Percentiles rank a stretch among this genome's conserved stretches.
Evolutionary conservation across 2,329 filamentous ascomycete genomes (phyloP).

Genomic region (Gaeumannomyces sp.): DNA sequence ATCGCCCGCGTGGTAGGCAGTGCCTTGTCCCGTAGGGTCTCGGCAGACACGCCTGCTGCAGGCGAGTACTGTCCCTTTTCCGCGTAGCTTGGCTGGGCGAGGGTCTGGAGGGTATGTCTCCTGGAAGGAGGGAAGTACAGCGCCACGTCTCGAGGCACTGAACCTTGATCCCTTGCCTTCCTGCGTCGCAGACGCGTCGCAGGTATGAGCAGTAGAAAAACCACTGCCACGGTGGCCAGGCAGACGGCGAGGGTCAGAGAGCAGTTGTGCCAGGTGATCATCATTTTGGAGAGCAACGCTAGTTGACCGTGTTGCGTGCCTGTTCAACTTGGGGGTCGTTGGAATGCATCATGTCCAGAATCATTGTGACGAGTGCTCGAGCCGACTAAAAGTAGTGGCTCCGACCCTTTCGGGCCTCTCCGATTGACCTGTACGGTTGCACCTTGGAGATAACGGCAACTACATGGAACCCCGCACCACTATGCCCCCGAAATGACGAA

Average conservation of each 20-base stretch:
- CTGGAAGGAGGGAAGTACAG: slow-evolving; percentile 3
- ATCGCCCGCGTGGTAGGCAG: slow-evolving; percentile 17
- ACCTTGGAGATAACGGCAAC: too few relatives aligned
- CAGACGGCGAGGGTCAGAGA: not conserved
- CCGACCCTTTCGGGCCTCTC: too few relatives aligned
- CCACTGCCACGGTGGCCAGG: not conserved
- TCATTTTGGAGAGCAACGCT: too few relatives aligned
- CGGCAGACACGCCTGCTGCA: not conserved
- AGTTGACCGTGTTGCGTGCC: too few relatives aligned
- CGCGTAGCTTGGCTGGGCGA: not conserved
- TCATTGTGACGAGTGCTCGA: too few relatives aligned
- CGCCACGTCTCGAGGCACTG: not conserved
- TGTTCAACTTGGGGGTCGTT: too few relatives aligned
- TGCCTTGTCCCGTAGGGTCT: slow-evolving; percentile 18
- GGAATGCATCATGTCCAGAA: too few relatives aligned
- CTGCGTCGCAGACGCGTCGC: not conserved
- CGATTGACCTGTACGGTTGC: too few relatives aligned
- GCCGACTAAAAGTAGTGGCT: too few relatives aligned
- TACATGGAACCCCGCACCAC: too few relatives aligned
- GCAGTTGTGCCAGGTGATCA: not conserved
- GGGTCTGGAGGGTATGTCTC: not conserved
- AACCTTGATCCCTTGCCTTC: not conserved
- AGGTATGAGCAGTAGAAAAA: not conserved
- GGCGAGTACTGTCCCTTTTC: not conserved
- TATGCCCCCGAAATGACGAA: too few relatives aligned